Percentiles rank a stretch among this genome's conserved stretches.
Evolutionary conservation across 305 asterid genomes (phyloP).

Genomic region (Solanum hybrid): DNA sequence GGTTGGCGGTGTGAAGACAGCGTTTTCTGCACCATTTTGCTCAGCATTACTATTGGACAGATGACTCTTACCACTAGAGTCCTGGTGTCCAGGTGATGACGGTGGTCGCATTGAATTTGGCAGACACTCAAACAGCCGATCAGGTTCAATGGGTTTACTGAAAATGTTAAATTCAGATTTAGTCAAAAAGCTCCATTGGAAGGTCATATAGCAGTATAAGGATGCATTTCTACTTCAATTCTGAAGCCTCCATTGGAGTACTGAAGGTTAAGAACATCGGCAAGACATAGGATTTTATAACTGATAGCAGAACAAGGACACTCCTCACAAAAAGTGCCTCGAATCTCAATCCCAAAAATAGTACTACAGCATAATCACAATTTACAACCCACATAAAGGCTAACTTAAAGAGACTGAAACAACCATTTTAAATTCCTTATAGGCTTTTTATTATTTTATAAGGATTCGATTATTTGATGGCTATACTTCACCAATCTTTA

Average conservation of each 20-base stretch:
- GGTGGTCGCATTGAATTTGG: constrained; percentile 96
- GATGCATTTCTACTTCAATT: background rate
- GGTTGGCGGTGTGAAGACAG: constrained; percentile 70
- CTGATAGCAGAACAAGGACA: background rate
- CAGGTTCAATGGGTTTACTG: constrained; percentile 97
- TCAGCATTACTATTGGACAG: constrained; percentile 60
- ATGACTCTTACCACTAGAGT: constrained; percentile 49
- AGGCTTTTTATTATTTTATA: background rate
- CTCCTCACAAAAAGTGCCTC: background rate
- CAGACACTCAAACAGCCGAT: constrained; percentile 91
- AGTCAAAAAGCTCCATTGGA: background rate
- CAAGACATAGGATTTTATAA: background rate
- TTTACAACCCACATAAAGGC: background rate
- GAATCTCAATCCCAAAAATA: background rate
- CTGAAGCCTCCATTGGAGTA: background rate
- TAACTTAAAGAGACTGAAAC: background rate
- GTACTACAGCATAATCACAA: background rate
- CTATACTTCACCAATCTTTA: background rate
- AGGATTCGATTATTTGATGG: background rate
- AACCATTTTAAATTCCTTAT: background rate
- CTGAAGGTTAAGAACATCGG: background rate
- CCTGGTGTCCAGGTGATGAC: constrained; percentile 63
- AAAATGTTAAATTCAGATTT: constrained; percentile 14
- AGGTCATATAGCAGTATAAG: background rate
- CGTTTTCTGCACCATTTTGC: constrained; percentile 44